Conservation (phyloP, 306 rosid genomes). For the Sophora flavescens region DNA sequence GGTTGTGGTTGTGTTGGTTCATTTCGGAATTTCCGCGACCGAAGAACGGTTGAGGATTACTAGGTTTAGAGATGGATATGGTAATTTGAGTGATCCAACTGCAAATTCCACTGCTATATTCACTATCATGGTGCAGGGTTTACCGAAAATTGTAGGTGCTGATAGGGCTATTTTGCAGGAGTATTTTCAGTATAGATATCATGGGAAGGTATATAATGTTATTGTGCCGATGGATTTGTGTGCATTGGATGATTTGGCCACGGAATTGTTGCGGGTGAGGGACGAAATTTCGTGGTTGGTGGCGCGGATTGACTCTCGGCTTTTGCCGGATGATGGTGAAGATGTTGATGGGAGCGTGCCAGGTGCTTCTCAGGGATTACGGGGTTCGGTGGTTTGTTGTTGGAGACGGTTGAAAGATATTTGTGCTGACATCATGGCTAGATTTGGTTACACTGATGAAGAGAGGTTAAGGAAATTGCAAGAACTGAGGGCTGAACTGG, state of each 20-base stretch:
- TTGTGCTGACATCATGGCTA: constrained; percentile 53
- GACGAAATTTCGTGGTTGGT: constrained; percentile 83
- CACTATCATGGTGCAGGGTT: constrained; percentile 94
- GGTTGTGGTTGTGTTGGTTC: constrained; percentile 70
- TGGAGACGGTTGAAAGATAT: constrained; percentile 57
- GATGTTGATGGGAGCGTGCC: constrained; percentile 47
- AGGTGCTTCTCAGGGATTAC: constrained; percentile 40
- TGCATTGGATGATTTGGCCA: constrained; percentile 89
- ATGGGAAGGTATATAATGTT: constrained; percentile 87
- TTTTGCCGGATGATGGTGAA: constrained; percentile 62
- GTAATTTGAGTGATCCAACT: constrained; percentile 75
- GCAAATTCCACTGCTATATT: constrained; percentile 83
- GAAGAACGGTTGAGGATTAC: constrained; percentile 75
- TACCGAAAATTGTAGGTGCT: constrained; percentile 75
- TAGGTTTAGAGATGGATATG: constrained; percentile 88
- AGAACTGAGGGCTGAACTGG: constrained; percentile 86
- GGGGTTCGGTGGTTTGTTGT: constrained; percentile 46
- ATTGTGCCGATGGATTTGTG: constrained; percentile 90
- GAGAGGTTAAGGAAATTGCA: constrained; percentile 76
- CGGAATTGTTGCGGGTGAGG: constrained; percentile 70
- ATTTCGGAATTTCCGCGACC: constrained; percentile 76
- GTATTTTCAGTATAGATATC: constrained; percentile 87
- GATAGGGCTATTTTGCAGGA: constrained; percentile 75
- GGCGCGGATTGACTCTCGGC: constrained; percentile 79
- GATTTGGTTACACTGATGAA: constrained; percentile 79